Conservation (phyloP, 1,139 yeast genomes). For the Spencermartinsiella ligniputridi region DNA sequence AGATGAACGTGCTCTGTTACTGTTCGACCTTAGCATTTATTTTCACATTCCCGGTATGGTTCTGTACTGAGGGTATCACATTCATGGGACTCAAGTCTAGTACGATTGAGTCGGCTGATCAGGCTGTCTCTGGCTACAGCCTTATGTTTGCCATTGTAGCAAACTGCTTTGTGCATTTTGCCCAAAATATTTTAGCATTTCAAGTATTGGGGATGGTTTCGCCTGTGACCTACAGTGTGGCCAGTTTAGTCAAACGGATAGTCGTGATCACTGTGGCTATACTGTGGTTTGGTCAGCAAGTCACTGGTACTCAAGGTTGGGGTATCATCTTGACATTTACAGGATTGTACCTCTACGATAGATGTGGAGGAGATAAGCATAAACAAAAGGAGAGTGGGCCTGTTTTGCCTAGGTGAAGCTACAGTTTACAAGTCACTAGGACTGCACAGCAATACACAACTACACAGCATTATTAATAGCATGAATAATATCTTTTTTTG, state of each 20-base stretch:
- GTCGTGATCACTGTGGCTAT: conserved; percentile 79
- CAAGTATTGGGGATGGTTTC: conserved; percentile 80
- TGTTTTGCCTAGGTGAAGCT: conserved; percentile 19
- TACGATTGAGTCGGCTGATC: conserved; percentile 12
- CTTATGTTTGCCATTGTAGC: conserved; percentile 27
- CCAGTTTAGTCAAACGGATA: conserved; percentile 81
- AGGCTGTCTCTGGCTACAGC: conserved; percentile 11
- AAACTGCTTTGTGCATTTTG: conserved; percentile 75
- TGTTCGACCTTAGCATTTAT: conserved; percentile 79
- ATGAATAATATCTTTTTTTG: too few relatives aligned
- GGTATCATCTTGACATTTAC: conserved; percentile 72
- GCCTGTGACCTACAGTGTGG: conserved; percentile 89
- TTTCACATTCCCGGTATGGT: conserved; percentile 73
- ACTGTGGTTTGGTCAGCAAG: conserved; percentile 61
- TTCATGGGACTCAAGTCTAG: conserved; percentile 11
- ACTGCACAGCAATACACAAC: too few relatives aligned
- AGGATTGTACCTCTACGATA: conserved; percentile 58
- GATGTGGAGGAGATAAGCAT: conserved; percentile 54
- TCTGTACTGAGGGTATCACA: conserved; percentile 53
- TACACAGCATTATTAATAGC: too few relatives aligned
- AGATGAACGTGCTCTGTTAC: conserved; percentile 74
- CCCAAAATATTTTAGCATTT: conserved; percentile 83
- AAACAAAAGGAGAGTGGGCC: conserved; percentile 13
- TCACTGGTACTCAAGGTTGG: conserved; percentile 51
- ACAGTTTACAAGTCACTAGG: too few relatives aligned